A percentile compares a stretch with the other conserved stretches of the same genome.
Evolutionary conservation across 2,329 filamentous ascomycete species (phyloP).

Genomic region (Exophiala oligosperma): DNA sequence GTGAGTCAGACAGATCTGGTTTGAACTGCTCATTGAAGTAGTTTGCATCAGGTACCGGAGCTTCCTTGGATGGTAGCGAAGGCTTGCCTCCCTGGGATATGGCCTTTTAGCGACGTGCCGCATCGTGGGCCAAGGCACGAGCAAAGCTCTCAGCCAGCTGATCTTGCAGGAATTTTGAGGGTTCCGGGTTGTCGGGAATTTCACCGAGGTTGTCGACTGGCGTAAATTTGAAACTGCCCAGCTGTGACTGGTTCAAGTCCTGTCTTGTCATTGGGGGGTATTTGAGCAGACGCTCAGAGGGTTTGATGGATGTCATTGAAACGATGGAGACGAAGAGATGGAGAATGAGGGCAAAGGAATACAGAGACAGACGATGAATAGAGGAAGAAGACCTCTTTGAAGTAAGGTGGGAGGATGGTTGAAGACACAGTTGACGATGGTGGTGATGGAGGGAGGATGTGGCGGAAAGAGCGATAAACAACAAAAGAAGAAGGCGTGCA

Average conservation of each 20-base stretch:
- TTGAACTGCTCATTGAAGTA: slow-evolving; percentile 29
- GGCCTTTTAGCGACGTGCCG: background rate
- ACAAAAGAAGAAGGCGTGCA: no score
- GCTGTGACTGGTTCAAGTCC: slow-evolving; percentile 29
- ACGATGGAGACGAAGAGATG: slow-evolving; percentile 1
- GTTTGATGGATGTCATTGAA: slow-evolving; percentile 9
- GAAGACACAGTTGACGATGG: no score
- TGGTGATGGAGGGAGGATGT: no score
- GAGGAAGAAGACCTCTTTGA: no score
- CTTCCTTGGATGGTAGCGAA: background rate
- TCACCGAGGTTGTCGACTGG: slow-evolving; percentile 22
- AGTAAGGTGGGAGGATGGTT: no score
- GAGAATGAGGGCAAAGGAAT: slow-evolving; percentile 1
- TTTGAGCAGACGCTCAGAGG: slow-evolving; percentile 21
- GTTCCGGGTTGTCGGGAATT: slow-evolving; percentile 4
- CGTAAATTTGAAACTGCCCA: slow-evolving; percentile 31
- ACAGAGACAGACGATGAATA: background rate
- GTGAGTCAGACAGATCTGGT: slow-evolving; percentile 22
- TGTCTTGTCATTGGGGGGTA: slow-evolving; percentile 30
- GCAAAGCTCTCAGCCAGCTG: slow-evolving; percentile 8
- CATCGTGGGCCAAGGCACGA: background rate
- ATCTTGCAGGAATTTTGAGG: slow-evolving; percentile 10
- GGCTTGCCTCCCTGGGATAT: background rate
- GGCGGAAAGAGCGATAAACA: no score
- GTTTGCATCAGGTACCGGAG: slow-evolving; percentile 8